Evolutionary conservation across 1,284 basidiomycete genomes (phyloP), one percentile per base, ranked within the genome.

Genomic region (Microbotryum violaceum): DNA sequence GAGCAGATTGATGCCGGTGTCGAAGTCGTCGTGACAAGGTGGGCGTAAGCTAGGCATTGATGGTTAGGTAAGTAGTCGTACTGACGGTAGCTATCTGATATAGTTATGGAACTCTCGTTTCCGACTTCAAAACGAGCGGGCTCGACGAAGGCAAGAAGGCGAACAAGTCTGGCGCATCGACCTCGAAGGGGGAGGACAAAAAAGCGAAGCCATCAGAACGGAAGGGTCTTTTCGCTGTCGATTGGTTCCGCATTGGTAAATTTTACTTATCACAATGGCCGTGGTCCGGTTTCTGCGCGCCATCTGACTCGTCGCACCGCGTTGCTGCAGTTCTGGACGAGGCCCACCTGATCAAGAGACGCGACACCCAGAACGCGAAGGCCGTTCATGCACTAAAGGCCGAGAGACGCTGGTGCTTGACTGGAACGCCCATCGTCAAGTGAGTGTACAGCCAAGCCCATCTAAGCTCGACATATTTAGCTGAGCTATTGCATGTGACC

Each of bases 381-480:
- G 91, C 94, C 2, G 89, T 88, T 54, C 97, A 87, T 73, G 88
- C 87, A 9, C 80, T 98, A 8, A 82, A 82, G 53, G 88, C 88
- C 3, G 80, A 85, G 62, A 80, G 89, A 45, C 81, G 89, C 66
- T 98, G 94, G 94, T 89, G 89, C 6, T 82, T 97, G 16, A 96
- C 91, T 6, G 88, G 91, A 37, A 97, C 94, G 12, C 94, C 94
- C 0, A 97, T 98, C 65, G 91, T 97, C 62, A 98, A 98, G 74
- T 84, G 86, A 50, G 64, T 63, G 10, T 25, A 6, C 56, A 61
- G 48, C 27, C 65, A 31, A 50, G 20, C n/a, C 25, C 49, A 8
- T 29, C 54, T 18, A 18, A 5, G 37, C 37, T 42, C 37, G 37
- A 42, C 16, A n/a, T 44, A 56, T 53, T 52, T 56, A 8, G 48